phyloP scores from a whole-genome alignment of 1,284 basidiomycete genomes.

The Ustilago bromivora region DNA sequence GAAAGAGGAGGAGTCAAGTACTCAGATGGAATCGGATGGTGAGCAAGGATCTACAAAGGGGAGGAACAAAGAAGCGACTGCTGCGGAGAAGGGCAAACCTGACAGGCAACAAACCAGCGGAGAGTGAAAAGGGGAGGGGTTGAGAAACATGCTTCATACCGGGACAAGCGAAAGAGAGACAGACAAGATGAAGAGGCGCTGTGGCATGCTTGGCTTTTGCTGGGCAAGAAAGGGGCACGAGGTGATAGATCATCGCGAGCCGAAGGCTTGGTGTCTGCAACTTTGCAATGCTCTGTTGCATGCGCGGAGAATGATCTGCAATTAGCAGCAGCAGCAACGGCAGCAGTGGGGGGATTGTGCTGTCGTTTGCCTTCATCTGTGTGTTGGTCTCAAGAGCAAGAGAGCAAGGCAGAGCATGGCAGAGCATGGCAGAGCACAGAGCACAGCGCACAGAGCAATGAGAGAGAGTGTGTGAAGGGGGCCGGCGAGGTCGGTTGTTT shows the following conservation, averaged over 20 bases:
- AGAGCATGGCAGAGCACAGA: background rate
- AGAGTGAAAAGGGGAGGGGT: slow-evolving; percentile 13
- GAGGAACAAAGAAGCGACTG: slow-evolving; percentile 1
- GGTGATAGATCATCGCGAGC: slow-evolving; percentile 12
- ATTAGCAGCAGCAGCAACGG: background rate
- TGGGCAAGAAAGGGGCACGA: background rate
- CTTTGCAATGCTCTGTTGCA: slow-evolving; percentile 1
- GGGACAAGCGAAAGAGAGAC: background rate
- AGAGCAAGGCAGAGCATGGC: background rate
- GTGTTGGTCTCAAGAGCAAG: background rate
- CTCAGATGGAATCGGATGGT: slow-evolving; percentile 1
- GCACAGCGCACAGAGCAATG: background rate
- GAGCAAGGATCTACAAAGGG: background rate
- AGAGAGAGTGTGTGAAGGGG: background rate
- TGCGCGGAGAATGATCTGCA: slow-evolving; percentile 5
- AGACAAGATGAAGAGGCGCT: background rate
- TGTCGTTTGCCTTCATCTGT: slow-evolving; percentile 1
- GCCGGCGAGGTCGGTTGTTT: slow-evolving; percentile 1
- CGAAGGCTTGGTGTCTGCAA: slow-evolving; percentile 7
- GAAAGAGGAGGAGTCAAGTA: background rate
- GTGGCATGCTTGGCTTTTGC: slow-evolving; percentile 8
- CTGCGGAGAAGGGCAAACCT: slow-evolving; percentile 10
- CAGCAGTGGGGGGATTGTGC: background rate
- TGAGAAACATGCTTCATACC: background rate
- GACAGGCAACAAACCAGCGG: slow-evolving; percentile 19